A percentile compares a stretch with the other conserved stretches of the same genome.
phyloP scores from a whole-genome alignment of 257 asterid species.

The Gentiana macrophylla region DNA sequence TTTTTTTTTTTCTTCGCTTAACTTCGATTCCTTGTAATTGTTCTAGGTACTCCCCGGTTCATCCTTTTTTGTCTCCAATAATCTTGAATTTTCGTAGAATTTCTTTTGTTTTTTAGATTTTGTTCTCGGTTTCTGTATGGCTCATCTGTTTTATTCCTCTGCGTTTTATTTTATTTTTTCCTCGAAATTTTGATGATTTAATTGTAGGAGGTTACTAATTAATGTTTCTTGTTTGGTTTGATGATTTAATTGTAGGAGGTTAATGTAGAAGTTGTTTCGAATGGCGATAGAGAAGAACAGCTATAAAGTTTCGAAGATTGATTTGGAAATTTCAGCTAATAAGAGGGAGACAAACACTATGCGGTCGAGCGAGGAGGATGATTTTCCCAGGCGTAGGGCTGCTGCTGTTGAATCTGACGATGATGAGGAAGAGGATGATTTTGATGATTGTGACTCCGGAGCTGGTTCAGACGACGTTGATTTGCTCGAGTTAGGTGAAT shows the following conservation, averaged over 20 bases:
- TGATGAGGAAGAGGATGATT: constrained; percentile 66
- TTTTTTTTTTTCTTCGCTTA: not conserved
- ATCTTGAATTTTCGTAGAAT: not conserved
- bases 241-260: constrained; percentile 12
- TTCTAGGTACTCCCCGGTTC: constrained; percentile 17
- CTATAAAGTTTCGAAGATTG: constrained; percentile 60
- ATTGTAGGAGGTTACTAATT: constrained; percentile 3
- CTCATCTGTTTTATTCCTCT: not conserved
- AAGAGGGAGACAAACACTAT: constrained; percentile 42
- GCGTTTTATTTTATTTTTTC: not conserved
- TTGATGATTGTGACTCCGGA: constrained; percentile 96
- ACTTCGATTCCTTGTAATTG: not conserved
- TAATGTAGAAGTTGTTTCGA: constrained; percentile 36
- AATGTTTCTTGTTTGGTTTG: constrained; percentile 7
- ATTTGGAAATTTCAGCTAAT: constrained; percentile 58
- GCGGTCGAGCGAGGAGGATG: constrained; percentile 76
- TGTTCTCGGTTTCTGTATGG: not conserved
- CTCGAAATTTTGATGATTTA: not conserved
- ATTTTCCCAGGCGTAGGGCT: constrained; percentile 43
- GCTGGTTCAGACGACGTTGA: constrained; percentile 97
- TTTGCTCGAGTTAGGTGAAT: constrained; percentile 75
- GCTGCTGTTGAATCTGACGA: constrained; percentile 58
- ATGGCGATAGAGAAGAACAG: constrained; percentile 96
- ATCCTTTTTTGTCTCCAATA: not conserved
- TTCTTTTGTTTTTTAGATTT: not conserved